Conservation (phyloP, 192 early-diverging fungal genomes). For the Lobulomyces angularis region DNA sequence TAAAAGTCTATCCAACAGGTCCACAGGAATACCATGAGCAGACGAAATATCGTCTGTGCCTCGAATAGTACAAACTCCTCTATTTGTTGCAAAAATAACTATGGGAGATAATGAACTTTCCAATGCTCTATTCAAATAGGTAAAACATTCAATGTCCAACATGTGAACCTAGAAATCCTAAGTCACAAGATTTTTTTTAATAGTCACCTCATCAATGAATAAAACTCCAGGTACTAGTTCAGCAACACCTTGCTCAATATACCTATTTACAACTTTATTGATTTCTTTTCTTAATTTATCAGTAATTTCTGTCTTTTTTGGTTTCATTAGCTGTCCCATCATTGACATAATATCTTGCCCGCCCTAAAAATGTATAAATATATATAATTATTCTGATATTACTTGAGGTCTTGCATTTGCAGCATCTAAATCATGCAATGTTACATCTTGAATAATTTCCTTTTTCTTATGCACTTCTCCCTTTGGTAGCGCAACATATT, state of each 20-base stretch:
- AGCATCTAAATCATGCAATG: conserved; percentile 92
- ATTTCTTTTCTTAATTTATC: conserved; percentile 96
- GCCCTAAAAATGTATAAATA: conserved; percentile 32
- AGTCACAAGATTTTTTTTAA: neutral
- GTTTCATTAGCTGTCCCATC: conserved; percentile 98
- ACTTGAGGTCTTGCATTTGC: conserved; percentile 88
- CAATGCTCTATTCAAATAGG: conserved; percentile 94
- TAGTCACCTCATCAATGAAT: conserved; percentile 84
- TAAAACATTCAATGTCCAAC: conserved; percentile 99
- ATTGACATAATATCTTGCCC: conserved; percentile 97
- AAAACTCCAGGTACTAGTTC: conserved; percentile 95
- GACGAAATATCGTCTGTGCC: conserved; percentile 34
- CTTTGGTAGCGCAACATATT: conserved; percentile 95
- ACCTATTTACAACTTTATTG: conserved; percentile 98
- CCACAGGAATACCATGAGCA: conserved; percentile 88
- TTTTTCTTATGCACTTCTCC: conserved; percentile 99
- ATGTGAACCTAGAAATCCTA: conserved; percentile 69
- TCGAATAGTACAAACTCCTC: conserved; percentile 76
- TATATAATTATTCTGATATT: neutral
- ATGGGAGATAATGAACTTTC: conserved; percentile 92
- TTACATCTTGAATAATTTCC: conserved; percentile 96
- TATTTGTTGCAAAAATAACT: conserved; percentile 95
- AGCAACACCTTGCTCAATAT: conserved; percentile 94
- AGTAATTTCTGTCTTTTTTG: conserved; percentile 98
- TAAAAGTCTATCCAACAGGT: conserved; percentile 86